A percentile compares a stretch with the other conserved stretches of the same genome.
These are phyloP conservation scores for Saccharomyces hybrid DNA, from an alignment of 1,139 yeast genomes.

Conservation along the genomic window DNA sequence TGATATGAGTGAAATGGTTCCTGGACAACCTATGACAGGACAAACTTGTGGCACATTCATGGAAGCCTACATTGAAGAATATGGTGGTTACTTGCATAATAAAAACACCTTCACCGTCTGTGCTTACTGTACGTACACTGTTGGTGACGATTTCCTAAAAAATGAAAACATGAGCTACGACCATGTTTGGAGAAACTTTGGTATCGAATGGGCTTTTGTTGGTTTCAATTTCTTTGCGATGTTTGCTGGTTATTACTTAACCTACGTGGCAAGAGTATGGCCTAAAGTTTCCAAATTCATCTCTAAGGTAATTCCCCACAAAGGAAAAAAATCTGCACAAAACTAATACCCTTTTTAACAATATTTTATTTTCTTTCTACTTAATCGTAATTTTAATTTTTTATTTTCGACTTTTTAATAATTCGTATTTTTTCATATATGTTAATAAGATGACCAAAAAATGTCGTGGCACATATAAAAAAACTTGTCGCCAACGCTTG, in stretches of 20 bases:
- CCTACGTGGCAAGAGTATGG: slow-evolving; percentile 26
- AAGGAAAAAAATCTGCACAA: background rate
- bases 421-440: no score
- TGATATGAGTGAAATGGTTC: slow-evolving; percentile 40
- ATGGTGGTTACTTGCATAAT: slow-evolving; percentile 35
- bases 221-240: slow-evolving; percentile 41
- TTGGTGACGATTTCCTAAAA: slow-evolving; percentile 37
- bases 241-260: slow-evolving; percentile 35
- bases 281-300: slow-evolving; percentile 7
- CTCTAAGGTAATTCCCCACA: background rate
- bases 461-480: no score
- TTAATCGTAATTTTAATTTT: background rate
- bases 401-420: no score
- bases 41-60: slow-evolving; percentile 50
- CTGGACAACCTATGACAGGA: slow-evolving; percentile 46
- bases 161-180: slow-evolving; percentile 38
- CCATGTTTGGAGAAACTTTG: slow-evolving; percentile 53
- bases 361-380: background rate
- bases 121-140: slow-evolving; percentile 35
- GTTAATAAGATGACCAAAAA: no score
- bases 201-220: slow-evolving; percentile 44
- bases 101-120: slow-evolving; percentile 33
- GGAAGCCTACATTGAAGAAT: slow-evolving; percentile 22
- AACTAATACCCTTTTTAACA: background rate
- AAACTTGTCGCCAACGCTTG: no score